Evolutionary conservation across 2,329 filamentous ascomycete species (phyloP).

Genomic region (Venturia asperata): DNA sequence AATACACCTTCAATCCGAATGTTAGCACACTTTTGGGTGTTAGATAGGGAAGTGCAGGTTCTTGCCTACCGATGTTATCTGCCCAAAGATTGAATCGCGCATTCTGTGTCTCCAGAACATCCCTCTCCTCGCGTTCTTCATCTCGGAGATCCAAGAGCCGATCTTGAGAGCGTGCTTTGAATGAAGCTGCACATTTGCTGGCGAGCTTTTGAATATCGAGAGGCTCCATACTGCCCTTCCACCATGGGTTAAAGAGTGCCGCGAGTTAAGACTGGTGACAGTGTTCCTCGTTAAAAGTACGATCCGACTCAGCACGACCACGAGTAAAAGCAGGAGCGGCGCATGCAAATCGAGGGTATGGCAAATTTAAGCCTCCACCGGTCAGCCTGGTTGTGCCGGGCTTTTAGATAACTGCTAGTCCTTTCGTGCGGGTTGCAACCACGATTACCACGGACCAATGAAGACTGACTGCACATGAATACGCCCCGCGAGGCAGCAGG

Average conservation of each 20-base stretch:
- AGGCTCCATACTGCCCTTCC: not conserved
- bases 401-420: not conserved
- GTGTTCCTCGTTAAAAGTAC: not conserved
- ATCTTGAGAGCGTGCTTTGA: not conserved
- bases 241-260: not conserved
- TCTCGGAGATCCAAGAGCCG: not conserved
- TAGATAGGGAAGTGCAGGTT: not conserved
- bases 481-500: not conserved
- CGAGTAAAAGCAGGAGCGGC: not conserved
- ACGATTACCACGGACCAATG: not conserved
- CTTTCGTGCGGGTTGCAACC: not conserved
- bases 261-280: not conserved
- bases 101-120: constrained; percentile 1
- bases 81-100: constrained; percentile 24
- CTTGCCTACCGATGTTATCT: constrained; percentile 19
- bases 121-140: not conserved
- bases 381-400: not conserved
- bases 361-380: constrained; percentile 1
- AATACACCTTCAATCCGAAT: constrained; percentile 20
- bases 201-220: constrained; percentile 7
- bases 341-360: not conserved
- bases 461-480: not conserved
- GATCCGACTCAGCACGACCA: not conserved
- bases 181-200: not conserved
- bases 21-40: not conserved